Conservation (phyloP, 768 basidiomycete genomes). For the Tephrocybe rancida region DNA sequence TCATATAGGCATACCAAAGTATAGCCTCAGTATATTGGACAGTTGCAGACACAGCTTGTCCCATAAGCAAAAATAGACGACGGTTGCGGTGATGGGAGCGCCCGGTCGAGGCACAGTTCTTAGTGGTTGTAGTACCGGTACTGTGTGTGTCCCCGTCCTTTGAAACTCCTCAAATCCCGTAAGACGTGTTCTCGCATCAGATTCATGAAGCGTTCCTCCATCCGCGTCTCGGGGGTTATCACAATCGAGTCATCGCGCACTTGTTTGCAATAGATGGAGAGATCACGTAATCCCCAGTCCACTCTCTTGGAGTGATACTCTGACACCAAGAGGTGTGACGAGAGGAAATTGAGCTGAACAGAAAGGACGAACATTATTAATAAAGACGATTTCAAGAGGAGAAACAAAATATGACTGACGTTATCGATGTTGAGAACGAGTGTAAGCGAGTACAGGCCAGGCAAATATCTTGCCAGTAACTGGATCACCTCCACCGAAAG, state of each 20-base stretch:
- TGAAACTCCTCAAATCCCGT: neutral
- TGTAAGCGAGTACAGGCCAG: slow-evolving; percentile 1
- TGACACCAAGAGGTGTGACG: neutral
- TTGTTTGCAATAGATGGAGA: slow-evolving; percentile 1
- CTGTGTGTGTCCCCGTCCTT: slow-evolving; percentile 2
- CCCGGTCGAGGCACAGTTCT: too few species aligned
- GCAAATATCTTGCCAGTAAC: neutral
- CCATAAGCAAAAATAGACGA: too few species aligned
- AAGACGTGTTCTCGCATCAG: neutral
- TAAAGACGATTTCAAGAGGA: neutral
- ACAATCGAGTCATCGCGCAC: neutral
- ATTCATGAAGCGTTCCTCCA: slow-evolving; percentile 1
- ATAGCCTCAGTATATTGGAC: too few species aligned
- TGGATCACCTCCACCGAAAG: neutral
- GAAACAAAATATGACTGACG: neutral
- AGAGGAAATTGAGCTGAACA: neutral
- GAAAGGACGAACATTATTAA: neutral
- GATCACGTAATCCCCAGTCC: slow-evolving; percentile 1
- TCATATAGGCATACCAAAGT: too few species aligned
- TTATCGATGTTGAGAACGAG: neutral
- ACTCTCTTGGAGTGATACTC: neutral
- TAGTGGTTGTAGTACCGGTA: too few species aligned
- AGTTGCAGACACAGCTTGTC: too few species aligned
- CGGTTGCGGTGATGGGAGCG: too few species aligned
- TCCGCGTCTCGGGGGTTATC: neutral